Base-by-base conservation (phyloP, 2,329 filamentous ascomycete species). In the Gremmenia infestans region DNA sequence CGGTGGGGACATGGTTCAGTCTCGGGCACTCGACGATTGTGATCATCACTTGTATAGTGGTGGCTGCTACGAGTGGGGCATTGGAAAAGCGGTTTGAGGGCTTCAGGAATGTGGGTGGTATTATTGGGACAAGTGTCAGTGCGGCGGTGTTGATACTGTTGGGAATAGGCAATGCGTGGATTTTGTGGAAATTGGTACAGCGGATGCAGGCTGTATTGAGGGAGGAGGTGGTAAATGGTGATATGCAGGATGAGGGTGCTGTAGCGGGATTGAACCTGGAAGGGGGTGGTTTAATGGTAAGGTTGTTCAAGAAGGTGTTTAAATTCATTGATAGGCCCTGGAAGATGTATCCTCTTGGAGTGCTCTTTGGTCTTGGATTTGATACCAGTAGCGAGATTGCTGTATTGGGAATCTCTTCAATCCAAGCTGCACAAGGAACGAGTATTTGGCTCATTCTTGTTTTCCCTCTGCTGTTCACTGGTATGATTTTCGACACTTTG, bases 321-420 rank as follows among this genome's bases (percentile, higher is more conserved):
- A 84, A 82, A 43, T 75, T 95, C 23, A 78, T 87, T 35, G 83
- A 87, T 64, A 74, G 81, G 5, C 88, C 89, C 0, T 97, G 93
- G 93, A 97, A 97, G 72, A 96, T 96, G 91, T 94, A 95, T 63
- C 91, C 91, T 0, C 76, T 96, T 0, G 93, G 93, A 0, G 79
- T 97, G 0, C 75, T 97, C 4, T 97, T 93, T 67, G 94, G 93
- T 0, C 78, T 97, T 0, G 94, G 93, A 0, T 97, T 99, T 70
- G 94, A 97, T 70, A 97, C 94, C 0, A 95, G 89, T 42, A 96
- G 90, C 7, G 93, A 99, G 71, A 89, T 97, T 66, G 93, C 94
- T 0, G 80, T 99, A 7, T 74, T 99, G 0, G 94, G 93, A 0
- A 96, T 97, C 60, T 88, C 90, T 0, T 91, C 88, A 32, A 85